Percentiles rank a stretch among this genome's conserved stretches.
Evolutionary conservation across 768 basidiomycete genomes (phyloP).

Genomic region (Fomitopsis serialis): DNA sequence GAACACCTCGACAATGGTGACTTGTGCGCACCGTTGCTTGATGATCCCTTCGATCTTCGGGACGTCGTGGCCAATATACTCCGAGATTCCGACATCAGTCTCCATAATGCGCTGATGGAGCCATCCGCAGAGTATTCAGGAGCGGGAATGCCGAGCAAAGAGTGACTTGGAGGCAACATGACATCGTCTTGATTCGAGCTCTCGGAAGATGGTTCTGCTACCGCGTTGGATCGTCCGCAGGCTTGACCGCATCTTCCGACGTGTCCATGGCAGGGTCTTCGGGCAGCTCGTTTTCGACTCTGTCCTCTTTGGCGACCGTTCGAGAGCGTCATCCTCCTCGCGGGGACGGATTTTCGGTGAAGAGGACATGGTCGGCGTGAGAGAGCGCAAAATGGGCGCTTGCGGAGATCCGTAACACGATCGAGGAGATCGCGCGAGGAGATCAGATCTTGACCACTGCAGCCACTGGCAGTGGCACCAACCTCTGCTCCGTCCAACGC

Average conservation of each 20-base stretch:
- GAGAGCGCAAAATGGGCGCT: too few relatives aligned
- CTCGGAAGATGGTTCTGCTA: conserved; percentile 2
- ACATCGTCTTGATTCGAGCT: conserved; percentile 11
- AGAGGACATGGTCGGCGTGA: not conserved
- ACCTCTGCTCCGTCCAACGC: too few relatives aligned
- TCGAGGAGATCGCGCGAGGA: too few relatives aligned
- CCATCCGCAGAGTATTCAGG: conserved; percentile 45
- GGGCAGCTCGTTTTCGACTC: conserved; percentile 22
- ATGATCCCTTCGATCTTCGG: conserved; percentile 86
- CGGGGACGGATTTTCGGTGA: conserved; percentile 12
- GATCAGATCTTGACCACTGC: too few relatives aligned
- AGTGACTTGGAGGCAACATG: conserved; percentile 68
- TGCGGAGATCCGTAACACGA: too few relatives aligned
- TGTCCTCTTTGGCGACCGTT: conserved; percentile 31
- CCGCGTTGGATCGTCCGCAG: conserved; percentile 8
- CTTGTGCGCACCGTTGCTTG: conserved; percentile 76
- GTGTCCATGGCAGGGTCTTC: not conserved
- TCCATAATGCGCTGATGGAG: conserved; percentile 59
- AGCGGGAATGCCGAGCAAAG: conserved; percentile 53
- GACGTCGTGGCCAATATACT: conserved; percentile 70
- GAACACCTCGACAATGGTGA: not conserved
- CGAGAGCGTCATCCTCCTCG: conserved; percentile 19
- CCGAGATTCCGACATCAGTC: conserved; percentile 84
- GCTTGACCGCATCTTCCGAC: not conserved
- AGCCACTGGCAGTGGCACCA: too few relatives aligned